These are phyloP conservation scores for Nymphaea thermarum DNA, from an alignment of 164 flowering plant species.

Conservation along the genomic window DNA sequence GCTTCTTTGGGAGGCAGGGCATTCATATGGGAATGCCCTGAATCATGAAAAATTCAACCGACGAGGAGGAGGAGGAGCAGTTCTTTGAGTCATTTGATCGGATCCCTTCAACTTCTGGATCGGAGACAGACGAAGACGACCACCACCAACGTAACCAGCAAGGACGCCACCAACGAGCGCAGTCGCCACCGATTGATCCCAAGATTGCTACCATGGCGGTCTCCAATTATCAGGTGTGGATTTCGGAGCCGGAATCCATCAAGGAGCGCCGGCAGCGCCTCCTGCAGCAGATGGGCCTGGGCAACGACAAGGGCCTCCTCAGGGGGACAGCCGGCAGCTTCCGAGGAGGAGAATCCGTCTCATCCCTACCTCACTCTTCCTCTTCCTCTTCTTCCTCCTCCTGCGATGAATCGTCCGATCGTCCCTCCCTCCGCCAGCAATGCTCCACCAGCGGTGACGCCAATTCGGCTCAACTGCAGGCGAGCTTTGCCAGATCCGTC, in stretches of 20 bases:
- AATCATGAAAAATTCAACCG: slow-evolving; percentile 5
- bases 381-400: background rate
- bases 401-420: background rate
- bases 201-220: slow-evolving; percentile 23
- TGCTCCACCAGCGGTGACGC: background rate
- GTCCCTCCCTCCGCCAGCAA: background rate
- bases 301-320: slow-evolving; percentile 33
- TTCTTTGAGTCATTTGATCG: slow-evolving; percentile 93
- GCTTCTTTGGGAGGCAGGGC: background rate
- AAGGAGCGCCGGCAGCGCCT: slow-evolving; percentile 73
- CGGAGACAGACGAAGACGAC: slow-evolving; percentile 27
- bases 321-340: slow-evolving; percentile 16
- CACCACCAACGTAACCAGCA: background rate
- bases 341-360: background rate
- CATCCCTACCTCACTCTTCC: background rate
- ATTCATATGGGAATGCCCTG: background rate
- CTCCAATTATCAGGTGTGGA: slow-evolving; percentile 73
- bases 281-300: slow-evolving; percentile 69
- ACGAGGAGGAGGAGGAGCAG: slow-evolving; percentile 33
- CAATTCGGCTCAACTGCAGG: background rate
- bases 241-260: slow-evolving; percentile 66
- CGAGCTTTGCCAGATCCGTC: slow-evolving; percentile 4
- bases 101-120: slow-evolving; percentile 46
- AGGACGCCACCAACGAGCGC: background rate
- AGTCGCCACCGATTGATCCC: slow-evolving; percentile 7